A percentile compares a stretch with the other conserved stretches of the same genome.
Conservation (phyloP, 176 grass and related monocot species). For the Elymus sibiricus region DNA sequence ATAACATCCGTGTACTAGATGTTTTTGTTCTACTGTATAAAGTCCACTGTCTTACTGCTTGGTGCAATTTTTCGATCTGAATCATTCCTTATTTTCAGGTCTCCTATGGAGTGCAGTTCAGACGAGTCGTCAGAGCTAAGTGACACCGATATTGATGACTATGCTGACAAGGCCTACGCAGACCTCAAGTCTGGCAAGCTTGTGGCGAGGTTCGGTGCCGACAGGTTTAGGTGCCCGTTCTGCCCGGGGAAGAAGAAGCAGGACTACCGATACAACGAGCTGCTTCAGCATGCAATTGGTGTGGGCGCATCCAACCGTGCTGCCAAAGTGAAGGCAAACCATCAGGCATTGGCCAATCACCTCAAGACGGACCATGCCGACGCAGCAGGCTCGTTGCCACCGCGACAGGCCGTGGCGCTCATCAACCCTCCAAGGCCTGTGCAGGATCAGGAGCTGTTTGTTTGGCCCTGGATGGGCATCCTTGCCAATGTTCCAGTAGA, state of each 20-base stretch:
- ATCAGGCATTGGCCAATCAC: conserved; percentile 45
- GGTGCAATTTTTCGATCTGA: not conserved
- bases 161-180: conserved; percentile 30
- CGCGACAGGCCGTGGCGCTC: not conserved
- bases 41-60: not conserved
- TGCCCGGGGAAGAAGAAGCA: conserved; percentile 57
- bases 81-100: conserved; percentile 10
- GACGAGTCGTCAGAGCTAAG: conserved; percentile 54
- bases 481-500: conserved; percentile 38
- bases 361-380: conserved; percentile 37
- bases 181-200: conserved; percentile 27
- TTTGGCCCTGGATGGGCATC: conserved; percentile 63
- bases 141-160: conserved; percentile 47
- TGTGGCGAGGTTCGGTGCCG: conserved; percentile 14
- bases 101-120: conserved; percentile 43
- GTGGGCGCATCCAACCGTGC: conserved; percentile 48
- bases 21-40: not conserved
- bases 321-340: conserved; percentile 49
- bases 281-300: conserved; percentile 53
- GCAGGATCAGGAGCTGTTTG: conserved; percentile 35
- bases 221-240: conserved; percentile 52
- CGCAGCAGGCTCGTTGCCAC: not conserved
- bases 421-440: conserved; percentile 21
- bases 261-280: conserved; percentile 46
- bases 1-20: not conserved